phyloP scores from a whole-genome alignment of 2,329 filamentous ascomycete genomes.

The Colletotrichum cereale region DNA sequence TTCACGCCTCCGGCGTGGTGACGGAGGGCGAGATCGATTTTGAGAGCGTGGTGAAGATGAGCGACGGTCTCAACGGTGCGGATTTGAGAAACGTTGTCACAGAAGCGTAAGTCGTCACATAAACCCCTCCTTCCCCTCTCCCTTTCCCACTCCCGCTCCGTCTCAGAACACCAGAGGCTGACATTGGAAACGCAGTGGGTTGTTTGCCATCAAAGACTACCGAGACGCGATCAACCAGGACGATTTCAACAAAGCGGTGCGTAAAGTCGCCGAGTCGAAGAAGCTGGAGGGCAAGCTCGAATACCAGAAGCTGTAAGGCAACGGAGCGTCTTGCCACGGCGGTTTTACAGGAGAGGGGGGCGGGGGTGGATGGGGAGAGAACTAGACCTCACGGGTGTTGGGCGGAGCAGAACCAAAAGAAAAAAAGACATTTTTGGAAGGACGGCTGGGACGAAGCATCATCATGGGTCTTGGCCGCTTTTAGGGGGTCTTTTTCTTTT shows the following conservation, averaged over 20 bases:
- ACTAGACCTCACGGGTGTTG: not conserved
- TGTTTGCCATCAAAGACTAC: slow-evolving; percentile 99
- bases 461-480: slow-evolving; percentile 10
- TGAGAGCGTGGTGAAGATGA: slow-evolving; percentile 99
- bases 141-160: not conserved
- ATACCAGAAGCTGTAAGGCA: slow-evolving; percentile 85
- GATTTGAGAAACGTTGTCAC: slow-evolving; percentile 98
- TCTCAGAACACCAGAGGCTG: slow-evolving; percentile 42
- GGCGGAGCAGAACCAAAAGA: slow-evolving; percentile 1
- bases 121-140: too few relatives aligned
- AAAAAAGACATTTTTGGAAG: slow-evolving; percentile 9
- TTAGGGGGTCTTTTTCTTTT: slow-evolving; percentile 19
- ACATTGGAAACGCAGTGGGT: slow-evolving; percentile 70
- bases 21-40: slow-evolving; percentile 97
- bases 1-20: slow-evolving; percentile 87
- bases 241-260: slow-evolving; percentile 98
- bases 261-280: slow-evolving; percentile 97
- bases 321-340: not conserved
- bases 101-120: slow-evolving; percentile 82
- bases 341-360: slow-evolving; percentile 5
- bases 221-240: slow-evolving; percentile 96
- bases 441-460: slow-evolving; percentile 11
- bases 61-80: slow-evolving; percentile 95
- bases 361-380: too few relatives aligned
- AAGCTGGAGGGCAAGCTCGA: slow-evolving; percentile 98